Base-by-base conservation (phyloP, 495 filamentous ascomycete genomes). In the Diplogelasinospora grovesii region DNA sequence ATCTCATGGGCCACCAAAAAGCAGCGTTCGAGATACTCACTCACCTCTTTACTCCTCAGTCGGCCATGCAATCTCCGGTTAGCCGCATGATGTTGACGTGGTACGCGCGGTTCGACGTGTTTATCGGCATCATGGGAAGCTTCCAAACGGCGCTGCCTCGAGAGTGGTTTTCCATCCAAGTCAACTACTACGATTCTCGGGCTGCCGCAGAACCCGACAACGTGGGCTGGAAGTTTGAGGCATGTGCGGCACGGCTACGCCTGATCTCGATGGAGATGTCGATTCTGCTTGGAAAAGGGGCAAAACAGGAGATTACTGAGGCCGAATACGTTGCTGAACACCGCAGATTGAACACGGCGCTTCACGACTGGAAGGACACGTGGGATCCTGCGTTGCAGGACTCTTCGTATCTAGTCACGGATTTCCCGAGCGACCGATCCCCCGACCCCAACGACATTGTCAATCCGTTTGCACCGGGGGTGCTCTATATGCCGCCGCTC, bases 21-120 rank as follows among this genome's bases (percentile, higher is more conserved):
- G 92, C 90, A 5, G 90, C 92, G 1, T 76, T 85, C 53, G 75
- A 85, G 36, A 74, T 98, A 46, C 69, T 98, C 29, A 83, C 74
- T 3, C 73, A 84, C 46, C 59, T 95, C 1, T 83, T 84, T 46
- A 86, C 83, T 1, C 86, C 89, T 2, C 69, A 89, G 41, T 81
- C 84, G 0, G 79, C 85, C 16, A 82, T 83, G 63, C 66, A 83
- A 46, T 77, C 77, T 22, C 69, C 81, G 21, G 70, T 82, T 15
- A 75, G 78, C 31, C 80, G 81, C 22, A 77, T 81, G 50, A 75
- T 93, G 27, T 75, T 92, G 30, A 68, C 71, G 15, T 96, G 92
- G 92, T 96, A 95, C 57, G 74, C 78, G 13, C 84, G 87, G 22
- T 95, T 93, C 49, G 92, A 97, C 53, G 71, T 94, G 3, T 83